Conservation (phyloP, 1,284 basidiomycete genomes). For the Cutaneotrichosporon sp. region DNA sequence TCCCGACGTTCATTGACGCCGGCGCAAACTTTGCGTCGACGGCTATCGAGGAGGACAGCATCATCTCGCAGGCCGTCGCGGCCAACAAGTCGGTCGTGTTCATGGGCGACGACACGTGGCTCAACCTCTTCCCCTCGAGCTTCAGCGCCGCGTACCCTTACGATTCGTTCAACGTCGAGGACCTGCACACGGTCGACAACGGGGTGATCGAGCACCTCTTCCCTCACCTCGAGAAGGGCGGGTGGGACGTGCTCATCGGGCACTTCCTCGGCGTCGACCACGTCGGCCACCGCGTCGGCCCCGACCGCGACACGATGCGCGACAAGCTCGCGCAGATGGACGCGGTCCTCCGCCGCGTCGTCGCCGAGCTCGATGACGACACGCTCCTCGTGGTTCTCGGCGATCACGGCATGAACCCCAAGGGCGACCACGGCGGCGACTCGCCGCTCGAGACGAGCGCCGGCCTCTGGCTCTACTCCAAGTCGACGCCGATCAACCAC, state of each 20-base stretch:
- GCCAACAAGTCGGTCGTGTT: constrained; percentile 61
- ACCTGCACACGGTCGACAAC: constrained; percentile 91
- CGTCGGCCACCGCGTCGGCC: constrained; percentile 91
- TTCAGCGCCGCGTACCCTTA: constrained; percentile 80
- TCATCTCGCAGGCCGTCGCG: constrained; percentile 62
- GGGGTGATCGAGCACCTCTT: constrained; percentile 85
- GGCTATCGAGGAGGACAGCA: constrained; percentile 82
- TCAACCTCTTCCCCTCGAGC: constrained; percentile 76
- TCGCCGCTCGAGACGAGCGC: constrained; percentile 80
- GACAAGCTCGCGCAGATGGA: constrained; percentile 87
- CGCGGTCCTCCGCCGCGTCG: constrained; percentile 69
- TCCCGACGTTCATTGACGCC: constrained; percentile 94
- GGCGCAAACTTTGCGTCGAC: constrained; percentile 89
- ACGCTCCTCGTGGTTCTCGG: constrained; percentile 90
- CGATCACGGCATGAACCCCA: constrained; percentile 95
- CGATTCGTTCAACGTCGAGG: constrained; percentile 98
- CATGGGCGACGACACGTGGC: constrained; percentile 98
- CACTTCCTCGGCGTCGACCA: constrained; percentile 99
- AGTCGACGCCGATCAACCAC: constrained; percentile 55
- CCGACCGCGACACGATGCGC: constrained; percentile 82
- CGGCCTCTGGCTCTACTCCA: constrained; percentile 88
- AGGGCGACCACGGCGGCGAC: constrained; percentile 96
- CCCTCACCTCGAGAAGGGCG: constrained; percentile 66
- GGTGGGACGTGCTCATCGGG: constrained; percentile 83
- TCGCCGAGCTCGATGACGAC: constrained; percentile 68